Percentiles rank a stretch among this genome's conserved stretches.
phyloP scores from a whole-genome alignment of 257 asterid genomes.

The Solanum clarkiae region DNA sequence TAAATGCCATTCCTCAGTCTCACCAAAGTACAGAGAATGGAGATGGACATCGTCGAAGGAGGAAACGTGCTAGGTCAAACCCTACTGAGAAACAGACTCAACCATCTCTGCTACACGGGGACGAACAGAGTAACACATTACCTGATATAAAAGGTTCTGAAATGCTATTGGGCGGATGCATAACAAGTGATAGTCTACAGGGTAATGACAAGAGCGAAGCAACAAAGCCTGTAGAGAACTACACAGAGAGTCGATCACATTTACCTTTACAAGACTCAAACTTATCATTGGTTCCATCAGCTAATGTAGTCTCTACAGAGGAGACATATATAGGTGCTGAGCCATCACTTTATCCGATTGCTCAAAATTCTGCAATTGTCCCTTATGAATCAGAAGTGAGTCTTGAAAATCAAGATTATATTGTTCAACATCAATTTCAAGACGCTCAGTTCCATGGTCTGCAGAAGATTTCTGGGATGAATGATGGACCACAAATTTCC shows the following conservation, averaged over 20 bases:
- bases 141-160: constrained; percentile 20
- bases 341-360: constrained; percentile 12
- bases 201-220: constrained; percentile 10
- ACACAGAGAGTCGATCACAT: constrained; percentile 10
- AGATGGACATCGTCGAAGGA: constrained; percentile 17
- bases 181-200: constrained; percentile 13
- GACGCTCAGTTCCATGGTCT: constrained; percentile 5
- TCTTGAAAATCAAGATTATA: background rate
- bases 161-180: constrained; percentile 1
- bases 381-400: constrained; percentile 16
- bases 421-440: background rate
- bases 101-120: constrained; percentile 18
- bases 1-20: constrained; percentile 5
- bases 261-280: constrained; percentile 19
- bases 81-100: constrained; percentile 8
- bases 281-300: constrained; percentile 23
- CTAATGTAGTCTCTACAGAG: constrained; percentile 6
- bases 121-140: constrained; percentile 14
- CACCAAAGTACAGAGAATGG: constrained; percentile 17
- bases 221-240: constrained; percentile 9
- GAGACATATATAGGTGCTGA: constrained; percentile 1
- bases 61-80: constrained; percentile 20
- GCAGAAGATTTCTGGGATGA: constrained; percentile 10
- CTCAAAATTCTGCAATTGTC: constrained; percentile 14
- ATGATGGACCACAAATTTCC: constrained; percentile 8